These are phyloP conservation scores for Candida rishiriensis DNA, from an alignment of 805 yeast species.

Conservation along the genomic window DNA sequence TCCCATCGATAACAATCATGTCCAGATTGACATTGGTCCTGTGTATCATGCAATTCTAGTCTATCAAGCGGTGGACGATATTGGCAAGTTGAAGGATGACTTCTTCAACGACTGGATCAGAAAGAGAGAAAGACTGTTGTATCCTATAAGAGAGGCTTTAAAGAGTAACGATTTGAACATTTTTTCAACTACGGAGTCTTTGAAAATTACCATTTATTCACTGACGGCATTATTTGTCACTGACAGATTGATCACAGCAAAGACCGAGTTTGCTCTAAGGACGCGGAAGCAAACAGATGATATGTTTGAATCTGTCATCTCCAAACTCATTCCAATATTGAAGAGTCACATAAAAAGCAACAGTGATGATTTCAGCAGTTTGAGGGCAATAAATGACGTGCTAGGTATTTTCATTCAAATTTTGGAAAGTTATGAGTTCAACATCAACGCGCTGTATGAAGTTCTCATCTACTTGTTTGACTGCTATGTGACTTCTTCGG, in stretches of 20 bases:
- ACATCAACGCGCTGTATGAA: constrained; percentile 55
- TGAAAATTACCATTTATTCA: constrained; percentile 54
- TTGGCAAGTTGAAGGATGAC: constrained; percentile 54
- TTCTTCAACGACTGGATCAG: constrained; percentile 68
- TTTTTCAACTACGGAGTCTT: constrained; percentile 35
- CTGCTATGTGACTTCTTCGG: constrained; percentile 53
- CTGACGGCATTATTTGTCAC: constrained; percentile 73
- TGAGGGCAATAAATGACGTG: constrained; percentile 53
- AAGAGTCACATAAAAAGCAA: constrained; percentile 40
- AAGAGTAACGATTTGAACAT: constrained; percentile 27
- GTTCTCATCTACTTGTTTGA: constrained; percentile 55
- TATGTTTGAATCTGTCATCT: constrained; percentile 67
- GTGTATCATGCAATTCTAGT: constrained; percentile 81
- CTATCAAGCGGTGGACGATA: constrained; percentile 66
- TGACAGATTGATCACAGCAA: constrained; percentile 63
- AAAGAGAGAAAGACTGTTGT: constrained; percentile 65
- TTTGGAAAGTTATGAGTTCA: constrained; percentile 66
- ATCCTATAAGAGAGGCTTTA: constrained; percentile 47
- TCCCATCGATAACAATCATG: constrained; percentile 42
- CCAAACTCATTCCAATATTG: constrained; percentile 57
- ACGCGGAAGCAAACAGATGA: constrained; percentile 59
- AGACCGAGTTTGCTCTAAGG: constrained; percentile 62
- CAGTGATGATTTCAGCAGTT: constrained; percentile 37
- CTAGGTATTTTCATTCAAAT: constrained; percentile 72
- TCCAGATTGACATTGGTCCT: constrained; percentile 59